Conservation (phyloP, 495 filamentous ascomycete species). For the Neurospora sp. region DNA sequence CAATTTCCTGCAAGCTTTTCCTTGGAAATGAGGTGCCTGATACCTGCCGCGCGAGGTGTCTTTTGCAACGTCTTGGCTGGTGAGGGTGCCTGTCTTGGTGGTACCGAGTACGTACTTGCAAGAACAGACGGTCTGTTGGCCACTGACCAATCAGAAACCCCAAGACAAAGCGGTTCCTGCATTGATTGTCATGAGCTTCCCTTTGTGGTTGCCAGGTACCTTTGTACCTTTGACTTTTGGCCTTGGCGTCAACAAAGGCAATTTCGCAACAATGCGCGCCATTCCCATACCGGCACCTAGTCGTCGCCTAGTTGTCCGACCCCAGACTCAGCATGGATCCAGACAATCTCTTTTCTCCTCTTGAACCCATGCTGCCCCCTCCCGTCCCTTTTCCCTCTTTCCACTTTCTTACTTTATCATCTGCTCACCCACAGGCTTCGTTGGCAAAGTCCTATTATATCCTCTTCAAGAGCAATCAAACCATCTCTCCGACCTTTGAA, state of each 20-base stretch:
- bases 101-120: neutral
- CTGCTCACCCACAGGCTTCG: constrained; percentile 36
- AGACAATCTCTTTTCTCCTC: neutral
- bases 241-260: neutral
- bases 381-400: neutral
- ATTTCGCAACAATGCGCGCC: neutral
- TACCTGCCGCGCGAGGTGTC: neutral
- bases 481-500: constrained; percentile 14
- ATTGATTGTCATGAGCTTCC: neutral
- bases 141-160: too few species aligned
- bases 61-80: neutral
- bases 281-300: neutral
- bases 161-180: neutral
- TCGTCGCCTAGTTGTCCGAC: neutral
- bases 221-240: neutral
- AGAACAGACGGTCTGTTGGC: neutral
- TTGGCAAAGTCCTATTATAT: constrained; percentile 41
- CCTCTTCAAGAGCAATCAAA: constrained; percentile 17
- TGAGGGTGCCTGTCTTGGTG: neutral
- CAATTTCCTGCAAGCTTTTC: neutral
- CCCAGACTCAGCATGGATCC: neutral
- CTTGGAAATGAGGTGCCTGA: neutral
- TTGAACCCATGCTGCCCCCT: constrained; percentile 1
- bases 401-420: constrained; percentile 9
- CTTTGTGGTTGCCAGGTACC: neutral